These are phyloP conservation scores for Ogataea populi-albae DNA, from an alignment of 805 yeast species.

Conservation along the genomic window DNA sequence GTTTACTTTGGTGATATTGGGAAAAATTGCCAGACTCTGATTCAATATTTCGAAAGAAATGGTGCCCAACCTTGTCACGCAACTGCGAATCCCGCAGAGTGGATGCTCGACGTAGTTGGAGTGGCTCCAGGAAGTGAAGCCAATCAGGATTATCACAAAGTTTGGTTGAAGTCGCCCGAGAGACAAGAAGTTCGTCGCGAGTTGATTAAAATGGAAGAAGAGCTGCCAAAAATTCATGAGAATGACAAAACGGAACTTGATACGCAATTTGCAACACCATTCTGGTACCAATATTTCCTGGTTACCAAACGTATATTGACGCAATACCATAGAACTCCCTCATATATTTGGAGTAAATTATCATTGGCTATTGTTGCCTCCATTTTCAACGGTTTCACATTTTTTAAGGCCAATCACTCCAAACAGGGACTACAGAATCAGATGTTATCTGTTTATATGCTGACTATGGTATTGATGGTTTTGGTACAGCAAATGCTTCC, in stretches of 20 bases:
- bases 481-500: conserved; percentile 62
- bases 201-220: conserved; percentile 25
- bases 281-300: conserved; percentile 33
- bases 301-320: conserved; percentile 36
- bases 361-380: conserved; percentile 37
- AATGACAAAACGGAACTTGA: conserved; percentile 2
- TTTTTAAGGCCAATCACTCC: conserved; percentile 62
- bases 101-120: conserved; percentile 68
- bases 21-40: conserved; percentile 37
- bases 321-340: conserved; percentile 46
- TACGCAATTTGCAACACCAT: conserved; percentile 31
- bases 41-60: conserved; percentile 43
- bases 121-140: conserved; percentile 72
- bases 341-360: conserved; percentile 45
- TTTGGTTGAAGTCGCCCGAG: conserved; percentile 46
- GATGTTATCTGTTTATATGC: conserved; percentile 50
- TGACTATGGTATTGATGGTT: conserved; percentile 56
- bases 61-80: conserved; percentile 64
- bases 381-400: conserved; percentile 51
- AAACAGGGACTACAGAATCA: conserved; percentile 54
- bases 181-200: conserved; percentile 24
- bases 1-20: conserved; percentile 55
- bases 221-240: conserved; percentile 4
- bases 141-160: conserved; percentile 56
- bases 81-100: conserved; percentile 71